Evolutionary conservation across 129 eudicot genomes (phyloP), one percentile per base, ranked within the genome.

Genomic region (Flaveria bidentis): DNA sequence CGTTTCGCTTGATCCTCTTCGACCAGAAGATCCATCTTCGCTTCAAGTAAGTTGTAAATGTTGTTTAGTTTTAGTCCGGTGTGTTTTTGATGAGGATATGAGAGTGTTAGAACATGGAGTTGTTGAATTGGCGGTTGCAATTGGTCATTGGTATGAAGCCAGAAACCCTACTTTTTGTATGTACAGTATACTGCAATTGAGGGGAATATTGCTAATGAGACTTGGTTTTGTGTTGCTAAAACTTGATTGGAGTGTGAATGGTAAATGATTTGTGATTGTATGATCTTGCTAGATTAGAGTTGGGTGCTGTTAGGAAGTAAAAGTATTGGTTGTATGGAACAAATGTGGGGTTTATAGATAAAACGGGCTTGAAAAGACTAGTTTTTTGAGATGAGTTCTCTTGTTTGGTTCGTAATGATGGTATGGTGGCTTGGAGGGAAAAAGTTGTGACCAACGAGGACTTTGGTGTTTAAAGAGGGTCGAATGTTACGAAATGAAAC

Each of bases 1-100:
- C 69, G 91, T 93, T 28, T 93, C 97, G 3, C 86, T 78, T 36
- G 82, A 78, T 78, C 82, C 82, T 70, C 82, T 78, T 36, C 76
- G 28, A 13, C 72, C 82, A 57, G 91, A 94, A 20, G 86, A 81
- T 55, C 83, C 91, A 2, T 46, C 84, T 44, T 79, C 93, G 16
- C 90, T 80, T 26, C 86, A 86, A 87, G 94, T 88, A 53, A 16
- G 10, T n/a, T 65, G 41, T 36, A 5, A 30, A 36, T 5, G 22
- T 14, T 41, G 3, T 9, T 9, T 67, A 42, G 26, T 39, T 39
- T 18, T 67, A 67, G 52, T 67, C 12, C 10, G 26, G 15, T 39
- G 49, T 9, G 71, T 28, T 17, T 4, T 68, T 49, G 6, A 25
- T 70, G 61, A 15, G 49, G 41, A 22, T 68, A 45, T 36, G 41